Evolutionary conservation across 2,329 filamentous ascomycete species (phyloP).

Genomic region (Cytospora paraplurivora): DNA sequence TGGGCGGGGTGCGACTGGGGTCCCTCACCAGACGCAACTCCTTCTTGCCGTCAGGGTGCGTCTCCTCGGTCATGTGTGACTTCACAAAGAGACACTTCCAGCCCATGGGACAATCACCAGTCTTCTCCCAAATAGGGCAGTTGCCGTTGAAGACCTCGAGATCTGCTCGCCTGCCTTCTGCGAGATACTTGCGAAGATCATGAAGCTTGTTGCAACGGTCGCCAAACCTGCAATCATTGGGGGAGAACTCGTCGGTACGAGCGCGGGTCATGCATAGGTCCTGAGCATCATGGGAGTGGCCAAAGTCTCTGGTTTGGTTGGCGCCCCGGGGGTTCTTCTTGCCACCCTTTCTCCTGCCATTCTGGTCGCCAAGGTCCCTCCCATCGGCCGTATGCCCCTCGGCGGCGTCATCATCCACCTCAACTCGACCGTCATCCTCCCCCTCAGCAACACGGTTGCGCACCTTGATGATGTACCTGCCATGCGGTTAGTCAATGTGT

Average conservation of each 20-base stretch:
- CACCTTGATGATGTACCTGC: constrained; percentile 48
- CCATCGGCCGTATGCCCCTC: constrained; percentile 43
- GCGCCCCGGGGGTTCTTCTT: constrained; percentile 66
- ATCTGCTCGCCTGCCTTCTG: constrained; percentile 78
- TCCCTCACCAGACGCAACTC: constrained; percentile 72
- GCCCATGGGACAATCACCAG: constrained; percentile 77
- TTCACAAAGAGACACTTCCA: constrained; percentile 94
- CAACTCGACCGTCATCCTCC: constrained; percentile 31
- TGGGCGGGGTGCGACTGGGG: constrained; percentile 34
- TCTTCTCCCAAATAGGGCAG: constrained; percentile 78
- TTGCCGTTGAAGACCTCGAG: constrained; percentile 73
- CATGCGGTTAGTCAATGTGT: constrained; percentile 23
- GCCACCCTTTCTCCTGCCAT: constrained; percentile 37
- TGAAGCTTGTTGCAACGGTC: constrained; percentile 82
- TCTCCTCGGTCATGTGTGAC: constrained; percentile 82
- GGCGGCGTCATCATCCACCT: constrained; percentile 51
- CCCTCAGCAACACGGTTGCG: constrained; percentile 33
- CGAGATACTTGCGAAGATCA: constrained; percentile 81
- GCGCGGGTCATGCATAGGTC: constrained; percentile 76
- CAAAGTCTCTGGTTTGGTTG: constrained; percentile 82
- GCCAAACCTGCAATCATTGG: constrained; percentile 73
- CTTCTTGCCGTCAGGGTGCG: constrained; percentile 76
- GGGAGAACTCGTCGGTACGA: constrained; percentile 77
- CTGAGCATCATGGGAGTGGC: constrained; percentile 74
- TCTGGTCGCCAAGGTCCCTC: constrained; percentile 34